These are phyloP conservation scores for Komagataella populi DNA, from an alignment of 805 yeast species.

Conservation along the genomic window DNA sequence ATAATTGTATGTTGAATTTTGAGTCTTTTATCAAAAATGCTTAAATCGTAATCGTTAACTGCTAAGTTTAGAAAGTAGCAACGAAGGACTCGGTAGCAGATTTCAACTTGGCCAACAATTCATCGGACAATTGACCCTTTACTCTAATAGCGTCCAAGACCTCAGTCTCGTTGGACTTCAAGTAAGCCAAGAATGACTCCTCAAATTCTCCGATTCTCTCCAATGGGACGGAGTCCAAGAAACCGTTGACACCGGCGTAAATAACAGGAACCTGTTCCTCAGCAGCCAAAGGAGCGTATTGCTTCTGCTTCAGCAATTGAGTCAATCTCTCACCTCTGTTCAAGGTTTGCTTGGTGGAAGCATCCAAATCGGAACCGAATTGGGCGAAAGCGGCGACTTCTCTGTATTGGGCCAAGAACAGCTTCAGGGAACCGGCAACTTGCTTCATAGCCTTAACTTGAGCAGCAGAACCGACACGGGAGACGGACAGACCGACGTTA, in stretches of 20 bases:
- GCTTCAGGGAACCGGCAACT: conserved; percentile 99
- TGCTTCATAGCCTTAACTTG: conserved; percentile 99
- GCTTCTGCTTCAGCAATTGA: conserved; percentile 96
- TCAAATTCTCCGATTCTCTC: conserved; percentile 86
- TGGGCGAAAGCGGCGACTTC: conserved; percentile 99
- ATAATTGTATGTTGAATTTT: background rate
- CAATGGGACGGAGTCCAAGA: conserved; percentile 76
- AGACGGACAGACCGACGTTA: conserved; percentile 98
- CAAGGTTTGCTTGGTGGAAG: conserved; percentile 98
- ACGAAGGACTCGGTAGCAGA: conserved; percentile 85
- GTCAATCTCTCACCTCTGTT: conserved; percentile 99
- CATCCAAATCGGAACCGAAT: conserved; percentile 99
- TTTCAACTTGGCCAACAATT: conserved; percentile 76
- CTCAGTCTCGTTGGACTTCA: conserved; percentile 80
- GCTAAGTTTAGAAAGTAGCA: conserved; percentile 58
- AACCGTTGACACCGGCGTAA: conserved; percentile 99
- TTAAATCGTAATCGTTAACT: background rate
- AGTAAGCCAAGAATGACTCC: conserved; percentile 80
- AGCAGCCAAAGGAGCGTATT: conserved; percentile 92
- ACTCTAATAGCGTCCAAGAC: conserved; percentile 74
- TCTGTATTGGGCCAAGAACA: conserved; percentile 99
- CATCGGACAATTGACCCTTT: conserved; percentile 85
- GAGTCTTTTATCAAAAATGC: background rate
- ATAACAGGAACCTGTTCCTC: conserved; percentile 98
- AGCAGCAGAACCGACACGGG: conserved; percentile 99